Evolutionary conservation across 306 rosid genomes (phyloP).

Genomic region (Biancaea sappan): DNA sequence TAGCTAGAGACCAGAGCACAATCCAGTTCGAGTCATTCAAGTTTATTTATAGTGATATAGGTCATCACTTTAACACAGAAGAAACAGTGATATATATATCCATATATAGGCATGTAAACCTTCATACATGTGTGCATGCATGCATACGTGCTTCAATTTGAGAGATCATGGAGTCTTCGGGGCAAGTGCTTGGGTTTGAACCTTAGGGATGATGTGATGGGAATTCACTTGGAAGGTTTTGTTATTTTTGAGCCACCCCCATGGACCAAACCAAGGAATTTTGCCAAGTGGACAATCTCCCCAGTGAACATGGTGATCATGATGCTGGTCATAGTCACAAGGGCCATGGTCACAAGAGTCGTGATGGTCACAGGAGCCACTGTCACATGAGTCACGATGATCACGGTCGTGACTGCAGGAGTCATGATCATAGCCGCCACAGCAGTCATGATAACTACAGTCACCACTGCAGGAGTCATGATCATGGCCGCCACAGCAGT

Average conservation of each 20-base stretch:
- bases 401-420: background rate
- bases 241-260: background rate
- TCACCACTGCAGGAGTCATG: background rate
- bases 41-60: background rate
- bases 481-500: too few relatives aligned
- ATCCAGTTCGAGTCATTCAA: background rate
- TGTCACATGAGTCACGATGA: background rate
- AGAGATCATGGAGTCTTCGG: background rate
- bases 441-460: background rate
- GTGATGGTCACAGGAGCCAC: background rate
- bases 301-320: background rate
- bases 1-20: background rate
- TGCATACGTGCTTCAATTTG: background rate
- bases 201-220: too few relatives aligned
- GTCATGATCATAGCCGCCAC: background rate
- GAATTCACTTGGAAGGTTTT: too few relatives aligned
- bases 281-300: background rate
- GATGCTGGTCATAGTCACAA: background rate
- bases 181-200: slow-evolving; percentile 2
- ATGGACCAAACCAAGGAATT: slow-evolving; percentile 14
- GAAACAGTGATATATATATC: background rate
- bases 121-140: background rate
- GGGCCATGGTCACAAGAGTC: background rate
- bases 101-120: too few relatives aligned
- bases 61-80: background rate